Conservation (phyloP, 75 land plant species). For the Pinus albicaulis region DNA sequence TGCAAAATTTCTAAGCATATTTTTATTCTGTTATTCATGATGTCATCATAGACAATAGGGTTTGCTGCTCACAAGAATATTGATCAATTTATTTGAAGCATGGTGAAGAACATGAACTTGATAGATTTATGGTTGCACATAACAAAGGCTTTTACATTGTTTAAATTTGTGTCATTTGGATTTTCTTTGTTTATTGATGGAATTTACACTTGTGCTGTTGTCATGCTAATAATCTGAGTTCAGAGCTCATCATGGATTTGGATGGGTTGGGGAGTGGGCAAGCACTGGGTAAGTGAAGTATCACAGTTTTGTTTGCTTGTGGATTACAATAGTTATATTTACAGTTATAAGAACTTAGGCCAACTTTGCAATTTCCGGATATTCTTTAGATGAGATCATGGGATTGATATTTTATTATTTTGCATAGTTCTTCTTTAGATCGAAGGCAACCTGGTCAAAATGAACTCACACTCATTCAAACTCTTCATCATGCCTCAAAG, state of each 20-base stretch:
- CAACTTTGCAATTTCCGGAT: background rate
- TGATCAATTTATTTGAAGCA: background rate
- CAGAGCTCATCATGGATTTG: slow-evolving; percentile 99
- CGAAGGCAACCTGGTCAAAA: slow-evolving; percentile 58
- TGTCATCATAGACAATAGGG: background rate
- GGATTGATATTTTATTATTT: background rate
- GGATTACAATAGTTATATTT: background rate
- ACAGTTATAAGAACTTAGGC: background rate
- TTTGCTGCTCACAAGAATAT: background rate
- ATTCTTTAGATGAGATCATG: slow-evolving; percentile 4
- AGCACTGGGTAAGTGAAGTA: slow-evolving; percentile 70
- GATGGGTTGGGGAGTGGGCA: slow-evolving; percentile 99
- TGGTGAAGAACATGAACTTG: background rate
- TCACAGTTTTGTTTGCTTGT: background rate
- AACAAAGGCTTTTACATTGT: background rate
- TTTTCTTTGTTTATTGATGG: slow-evolving; percentile 5
- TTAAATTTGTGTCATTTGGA: background rate
- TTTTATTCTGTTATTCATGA: background rate
- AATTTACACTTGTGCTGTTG: background rate
- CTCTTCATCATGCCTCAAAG: slow-evolving; percentile 86
- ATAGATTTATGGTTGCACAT: slow-evolving; percentile 3
- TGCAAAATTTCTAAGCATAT: background rate
- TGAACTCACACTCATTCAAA: slow-evolving; percentile 62
- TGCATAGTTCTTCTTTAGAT: slow-evolving; percentile 56
- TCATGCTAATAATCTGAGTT: background rate